These are phyloP conservation scores for Teunomyces cretensis DNA, from an alignment of 805 yeast species.

Conservation along the genomic window DNA sequence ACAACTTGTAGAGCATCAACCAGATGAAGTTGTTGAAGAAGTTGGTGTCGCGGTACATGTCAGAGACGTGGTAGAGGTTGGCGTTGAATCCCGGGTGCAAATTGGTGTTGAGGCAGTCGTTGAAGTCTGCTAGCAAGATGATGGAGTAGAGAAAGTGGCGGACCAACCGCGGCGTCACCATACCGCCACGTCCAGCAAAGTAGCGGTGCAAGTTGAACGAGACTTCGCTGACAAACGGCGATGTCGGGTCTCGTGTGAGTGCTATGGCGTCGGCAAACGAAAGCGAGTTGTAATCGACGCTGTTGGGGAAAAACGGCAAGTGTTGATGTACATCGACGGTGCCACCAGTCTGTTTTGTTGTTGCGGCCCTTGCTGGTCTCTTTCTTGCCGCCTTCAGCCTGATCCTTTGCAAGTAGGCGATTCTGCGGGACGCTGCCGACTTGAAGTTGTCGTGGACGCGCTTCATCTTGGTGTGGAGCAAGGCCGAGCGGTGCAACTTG, in stretches of 20 bases:
- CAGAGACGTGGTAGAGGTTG: constrained; percentile 9
- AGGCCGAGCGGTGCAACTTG: neutral
- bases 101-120: constrained; percentile 9
- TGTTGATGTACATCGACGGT: too few relatives aligned
- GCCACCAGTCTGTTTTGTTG: too few relatives aligned
- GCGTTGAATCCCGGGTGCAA: constrained; percentile 26
- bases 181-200: neutral
- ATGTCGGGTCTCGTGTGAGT: neutral
- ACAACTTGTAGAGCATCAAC: constrained; percentile 16
- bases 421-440: neutral
- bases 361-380: neutral
- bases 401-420: constrained; percentile 5
- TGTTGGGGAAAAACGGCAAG: neutral
- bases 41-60: neutral
- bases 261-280: neutral
- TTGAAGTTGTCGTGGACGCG: neutral
- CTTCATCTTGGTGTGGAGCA: neutral
- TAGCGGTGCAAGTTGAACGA: neutral
- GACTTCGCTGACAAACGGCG: neutral
- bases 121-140: constrained; percentile 18
- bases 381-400: neutral
- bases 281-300: neutral
- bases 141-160: constrained; percentile 15
- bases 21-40: constrained; percentile 18
- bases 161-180: neutral